Evolutionary conservation across 2,329 filamentous ascomycete species (phyloP), one percentile per base, ranked within the genome.

Genomic region (Aschersonia sp.): DNA sequence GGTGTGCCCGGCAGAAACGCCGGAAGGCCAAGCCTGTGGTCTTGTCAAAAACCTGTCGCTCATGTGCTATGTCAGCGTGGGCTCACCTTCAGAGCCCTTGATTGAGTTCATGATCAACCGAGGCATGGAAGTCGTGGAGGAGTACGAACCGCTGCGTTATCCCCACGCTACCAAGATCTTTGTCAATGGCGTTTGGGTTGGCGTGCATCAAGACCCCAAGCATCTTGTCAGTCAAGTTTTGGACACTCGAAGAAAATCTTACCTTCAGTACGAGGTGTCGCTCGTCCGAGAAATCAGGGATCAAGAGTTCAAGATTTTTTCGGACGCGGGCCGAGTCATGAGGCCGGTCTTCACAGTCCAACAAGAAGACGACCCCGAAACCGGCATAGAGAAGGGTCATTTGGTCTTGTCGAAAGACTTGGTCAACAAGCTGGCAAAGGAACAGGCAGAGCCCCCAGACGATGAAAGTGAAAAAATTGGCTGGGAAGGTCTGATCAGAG

Each of bases 31-130:
- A 65, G 92, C 92, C 66, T 98, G 92, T 70, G 92, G 92, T 68
- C 72, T 98, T 53, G 92, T 98, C 66, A 98, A 98, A 74, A 98
- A 98, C 60, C 62, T 98, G 62, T 89, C 92, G 5, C 74, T 98
- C 46, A 97, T 98, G 90, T 97, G 92, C 62, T 95, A 94, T 58
- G 89, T 98, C 60, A 95, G 88, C 58, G 89, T 97, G 45, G 90
- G 90, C 58, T 94, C 88, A 32, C 87, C 89, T 12, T 86, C 86
- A 14, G 84, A 90, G 49, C 89, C 90, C 2, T 84, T 97, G 56
- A 80, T 90, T 40, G 87, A 95, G 56, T 98, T 94, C 69, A 92
- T 98, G 87, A 86, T 90, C 55, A 84, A 90, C 55, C 76, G 89
- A 53, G 89, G 90, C 59, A 95, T 98, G 87, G 90, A 97, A 60